Evolutionary conservation across 306 rosid genomes (phyloP), one percentile per base, ranked within the genome.

Genomic region (Abrus precatorius): DNA sequence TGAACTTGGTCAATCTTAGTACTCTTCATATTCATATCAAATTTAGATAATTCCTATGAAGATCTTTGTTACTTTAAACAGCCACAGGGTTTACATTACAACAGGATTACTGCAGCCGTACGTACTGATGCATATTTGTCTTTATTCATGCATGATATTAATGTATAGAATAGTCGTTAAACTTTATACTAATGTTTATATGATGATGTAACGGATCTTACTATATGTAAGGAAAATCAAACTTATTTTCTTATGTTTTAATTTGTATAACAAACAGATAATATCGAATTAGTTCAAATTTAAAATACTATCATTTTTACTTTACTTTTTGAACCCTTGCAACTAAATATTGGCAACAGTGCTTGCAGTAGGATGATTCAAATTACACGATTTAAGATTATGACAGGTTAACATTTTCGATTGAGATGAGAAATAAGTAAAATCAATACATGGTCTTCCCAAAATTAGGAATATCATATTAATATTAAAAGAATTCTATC

Each of bases 1-100:
- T 41, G 56, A 74, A 59, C 33, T 27, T 43, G 30, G 78, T 74
- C 78, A 28, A 73, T 27, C n/a, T 52, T 72, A 38, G 40, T 28
- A 27, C 13, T 72, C 3, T 55, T 55, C n/a, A 3, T 34, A 13
- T 28, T 43, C 13, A 44, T 43, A 59, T 59, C 48, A 62, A 62
- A 76, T 63, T 2, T 33, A 49, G 29, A 48, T 32, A 40, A 61
- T 62, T 61, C 36, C 28, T 3, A 33, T 45, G 48, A 45, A 32
- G 36, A 47, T 75, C 48, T 1, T 60, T 30, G 5, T 75, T 60
- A 28, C 54, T 41, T 56, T 40, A 40, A 73, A 10, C 53, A 73
- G 77, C 10, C 11, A 49, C 28, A n/a, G 10, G 40, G 14, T 12
- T 66, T 38, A 66, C 36, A 11, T 9, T 49, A 14, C 56, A 4